Evolutionary conservation across 1,284 basidiomycete genomes (phyloP).

Genomic region (Trametes sp.): DNA sequence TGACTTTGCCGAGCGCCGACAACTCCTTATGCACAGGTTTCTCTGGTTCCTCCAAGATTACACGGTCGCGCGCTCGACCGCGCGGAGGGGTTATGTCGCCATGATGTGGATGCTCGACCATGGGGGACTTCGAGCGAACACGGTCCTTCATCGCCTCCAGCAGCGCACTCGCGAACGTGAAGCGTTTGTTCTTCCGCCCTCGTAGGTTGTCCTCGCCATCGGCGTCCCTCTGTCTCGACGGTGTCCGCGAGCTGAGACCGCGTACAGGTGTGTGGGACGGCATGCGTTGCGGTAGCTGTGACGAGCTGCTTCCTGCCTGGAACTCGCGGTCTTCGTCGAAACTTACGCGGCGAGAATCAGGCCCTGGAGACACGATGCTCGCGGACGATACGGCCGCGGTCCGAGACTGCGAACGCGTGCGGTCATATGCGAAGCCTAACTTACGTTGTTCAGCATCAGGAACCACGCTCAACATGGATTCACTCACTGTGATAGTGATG

Average conservation of each 20-base stretch:
- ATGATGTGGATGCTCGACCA: constrained; percentile 20
- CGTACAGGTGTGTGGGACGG: constrained; percentile 20
- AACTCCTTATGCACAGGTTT: constrained; percentile 35
- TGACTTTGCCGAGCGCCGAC: constrained; percentile 41
- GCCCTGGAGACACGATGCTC: constrained; percentile 29
- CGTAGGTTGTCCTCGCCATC: constrained; percentile 37
- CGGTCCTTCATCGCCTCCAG: constrained; percentile 50
- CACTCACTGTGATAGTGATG: constrained; percentile 30
- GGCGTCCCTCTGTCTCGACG: constrained; percentile 27
- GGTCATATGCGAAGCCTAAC: constrained; percentile 22
- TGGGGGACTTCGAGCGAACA: constrained; percentile 51
- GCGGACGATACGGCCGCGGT: constrained; percentile 33
- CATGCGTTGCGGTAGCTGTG: constrained; percentile 27
- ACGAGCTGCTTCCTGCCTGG: constrained; percentile 34
- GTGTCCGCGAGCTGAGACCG: constrained; percentile 19
- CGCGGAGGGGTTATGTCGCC: constrained; percentile 38
- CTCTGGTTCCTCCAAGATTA: constrained; percentile 32
- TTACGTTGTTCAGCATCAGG: constrained; percentile 12
- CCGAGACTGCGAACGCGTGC: constrained; percentile 24
- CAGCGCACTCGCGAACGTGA: constrained; percentile 48
- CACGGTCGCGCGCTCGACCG: constrained; percentile 30
- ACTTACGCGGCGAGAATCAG: constrained; percentile 41
- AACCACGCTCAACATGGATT: background rate
- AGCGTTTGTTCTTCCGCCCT: constrained; percentile 47
- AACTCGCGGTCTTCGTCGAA: constrained; percentile 41